Base-by-base conservation (phyloP, 768 basidiomycete species). In the Trametes sanguinea region DNA sequence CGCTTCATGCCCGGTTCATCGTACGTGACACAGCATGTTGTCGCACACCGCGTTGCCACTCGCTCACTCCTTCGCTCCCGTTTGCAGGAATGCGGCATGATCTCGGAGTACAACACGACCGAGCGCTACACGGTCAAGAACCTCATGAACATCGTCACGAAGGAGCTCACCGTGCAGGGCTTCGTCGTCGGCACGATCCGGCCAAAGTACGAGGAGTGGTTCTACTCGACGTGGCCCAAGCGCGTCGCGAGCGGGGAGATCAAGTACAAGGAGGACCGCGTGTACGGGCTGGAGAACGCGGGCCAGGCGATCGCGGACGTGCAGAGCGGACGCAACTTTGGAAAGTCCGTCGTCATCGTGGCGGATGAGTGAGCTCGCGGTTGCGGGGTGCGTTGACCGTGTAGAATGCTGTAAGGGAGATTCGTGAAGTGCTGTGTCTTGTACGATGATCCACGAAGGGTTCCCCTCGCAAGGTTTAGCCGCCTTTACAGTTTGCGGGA, bases 301-400 rank as follows among this genome's bases (percentile, higher is more conserved):
- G 75, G 75, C 1, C 62, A 77, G 60, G 77, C 74, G 46, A 65
- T 80, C 46, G 10, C 68, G 9, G 72, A 72, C 27, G 69, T 78
- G 42, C 72, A 74, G 70, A 69, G 62, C 39, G 77, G 77, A 3
- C 63, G 50, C 27, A 73, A 76, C 63, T 70, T 64, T 4, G 76
- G 71, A 4, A 80, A 80, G 69, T 71, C 67, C 33, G 75, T 78
- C 30, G 65, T 79, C 37, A 53, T 72, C 13, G 70, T 76, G 7
- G 70, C 66, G 17, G 58, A 73, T 35, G 67, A 73, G 39, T 72
- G 61, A 69, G 37, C 22, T 1, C 22, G 1, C 1, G 22, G 1
- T 22, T 22, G 22, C 22, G 1, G 22, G 22, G 22, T 22, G 22
- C 22, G 22, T 22, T 22, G 22, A 22, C 22, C 22, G 22, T 22